Percentiles rank a stretch among this genome's conserved stretches.
These are phyloP conservation scores for Mortierella sp. DNA, from an alignment of 371 early-diverging fungal genomes.

Conservation along the genomic window DNA sequence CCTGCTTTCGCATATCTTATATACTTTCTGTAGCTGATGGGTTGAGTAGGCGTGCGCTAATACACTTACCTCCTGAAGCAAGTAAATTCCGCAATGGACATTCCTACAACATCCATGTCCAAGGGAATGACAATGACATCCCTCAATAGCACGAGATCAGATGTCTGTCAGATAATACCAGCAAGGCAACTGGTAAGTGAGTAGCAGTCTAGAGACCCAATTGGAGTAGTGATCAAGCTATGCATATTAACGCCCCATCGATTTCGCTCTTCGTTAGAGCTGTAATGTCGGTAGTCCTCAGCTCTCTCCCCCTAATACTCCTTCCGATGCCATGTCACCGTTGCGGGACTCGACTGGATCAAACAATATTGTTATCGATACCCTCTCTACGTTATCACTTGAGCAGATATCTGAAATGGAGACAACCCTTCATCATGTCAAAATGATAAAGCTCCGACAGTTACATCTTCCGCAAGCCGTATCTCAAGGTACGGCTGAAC, in stretches of 20 bases:
- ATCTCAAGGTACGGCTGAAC: not conserved
- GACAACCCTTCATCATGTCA: not conserved
- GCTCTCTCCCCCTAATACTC: not conserved
- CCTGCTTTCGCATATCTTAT: not conserved
- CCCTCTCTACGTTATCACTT: not conserved
- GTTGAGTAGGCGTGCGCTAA: not conserved
- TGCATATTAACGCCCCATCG: not conserved
- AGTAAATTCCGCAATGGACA: not conserved
- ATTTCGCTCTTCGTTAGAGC: not conserved
- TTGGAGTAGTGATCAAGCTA: not conserved
- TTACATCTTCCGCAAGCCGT: not conserved
- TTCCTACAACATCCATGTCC: not conserved
- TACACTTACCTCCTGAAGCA: not conserved
- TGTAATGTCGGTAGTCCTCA: not conserved
- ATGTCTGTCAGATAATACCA: not conserved
- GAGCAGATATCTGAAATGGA: slow-evolving; percentile 19
- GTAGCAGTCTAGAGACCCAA: not conserved
- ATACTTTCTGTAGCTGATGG: not conserved
- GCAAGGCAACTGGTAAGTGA: not conserved
- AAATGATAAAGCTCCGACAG: not conserved
- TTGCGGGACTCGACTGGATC: not conserved
- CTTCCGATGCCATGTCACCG: not conserved
- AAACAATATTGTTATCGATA: not conserved
- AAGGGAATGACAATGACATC: not conserved
- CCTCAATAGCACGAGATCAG: not conserved